Conservation (phyloP, 2,329 filamentous ascomycete species). For the Sporothrix mexicana region DNA sequence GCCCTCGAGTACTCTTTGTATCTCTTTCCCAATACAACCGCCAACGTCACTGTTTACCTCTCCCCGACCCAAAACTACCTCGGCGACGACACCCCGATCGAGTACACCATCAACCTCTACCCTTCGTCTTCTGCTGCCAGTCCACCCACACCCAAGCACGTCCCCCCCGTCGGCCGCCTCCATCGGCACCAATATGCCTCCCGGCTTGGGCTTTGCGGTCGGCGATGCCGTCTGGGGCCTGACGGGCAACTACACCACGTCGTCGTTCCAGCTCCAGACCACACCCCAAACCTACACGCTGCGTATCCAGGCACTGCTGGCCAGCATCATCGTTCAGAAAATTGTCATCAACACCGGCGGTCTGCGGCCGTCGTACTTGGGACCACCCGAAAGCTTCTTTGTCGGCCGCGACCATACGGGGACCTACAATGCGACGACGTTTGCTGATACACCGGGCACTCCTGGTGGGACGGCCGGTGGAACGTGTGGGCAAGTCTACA, state of each 20-base stretch:
- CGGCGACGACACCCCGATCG: constrained; percentile 55
- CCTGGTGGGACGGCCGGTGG: constrained; percentile 30
- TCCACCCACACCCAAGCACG: constrained; percentile 46
- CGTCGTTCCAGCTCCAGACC: constrained; percentile 48
- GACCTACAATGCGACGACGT: constrained; percentile 48
- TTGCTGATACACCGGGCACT: constrained; percentile 41
- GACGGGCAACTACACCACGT: constrained; percentile 52
- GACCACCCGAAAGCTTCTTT: constrained; percentile 61
- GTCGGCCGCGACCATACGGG: constrained; percentile 50
- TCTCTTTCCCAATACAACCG: constrained; percentile 59
- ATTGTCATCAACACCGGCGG: constrained; percentile 62
- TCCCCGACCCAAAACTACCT: constrained; percentile 61
- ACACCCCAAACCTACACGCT: constrained; percentile 54
- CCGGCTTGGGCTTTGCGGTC: constrained; percentile 52
- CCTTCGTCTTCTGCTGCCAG: constrained; percentile 45
- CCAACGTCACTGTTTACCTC: constrained; percentile 57
- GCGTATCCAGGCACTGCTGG: constrained; percentile 58
- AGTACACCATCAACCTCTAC: constrained; percentile 58
- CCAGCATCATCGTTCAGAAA: constrained; percentile 62
- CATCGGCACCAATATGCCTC: constrained; percentile 50
- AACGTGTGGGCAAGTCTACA: neutral
- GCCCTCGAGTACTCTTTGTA: constrained; percentile 67
- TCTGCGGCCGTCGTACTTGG: constrained; percentile 59
- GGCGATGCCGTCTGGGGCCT: constrained; percentile 56
- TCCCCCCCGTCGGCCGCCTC: constrained; percentile 52